Evolutionary conservation across 1,139 yeast species (phyloP), one percentile per base, ranked within the genome.

Genomic region (Geotrichum australiense): DNA sequence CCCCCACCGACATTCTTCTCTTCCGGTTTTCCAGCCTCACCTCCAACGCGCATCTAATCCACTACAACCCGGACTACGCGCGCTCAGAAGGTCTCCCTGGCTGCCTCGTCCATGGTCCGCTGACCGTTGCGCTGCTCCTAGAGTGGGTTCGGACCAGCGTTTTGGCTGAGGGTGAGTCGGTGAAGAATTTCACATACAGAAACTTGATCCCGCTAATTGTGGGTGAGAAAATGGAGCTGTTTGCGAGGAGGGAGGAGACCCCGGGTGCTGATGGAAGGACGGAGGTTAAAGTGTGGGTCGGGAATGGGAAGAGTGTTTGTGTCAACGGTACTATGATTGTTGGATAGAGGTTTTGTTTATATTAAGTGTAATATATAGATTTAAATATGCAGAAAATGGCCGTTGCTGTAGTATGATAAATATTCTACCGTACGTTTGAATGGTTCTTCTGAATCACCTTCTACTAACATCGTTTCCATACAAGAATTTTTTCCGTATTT

Each of bases 11-110:
- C 42, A 53, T 55, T 10, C 50, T 68, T 33, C 59, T 77, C 16
- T 67, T 79, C 53, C 66, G 86, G 47, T 85, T 78, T 61, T 78
- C 91, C 34, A 79, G 82, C 26, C 61, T 89, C 43, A 79, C 93
- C 0, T 77, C 77, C 62, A 91, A 91, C 57, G 69, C 91, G 4
- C 98, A 91, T 59, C 71, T 73, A 45, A 84, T 91, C 33, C 98
- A 91, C 59, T 76, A 76, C 57, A 84, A 84, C 54, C 61, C 62
- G 2, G 53, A 52, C 0, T 84, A 84, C 55, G 69, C 83, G 20
- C 56, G 49, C 4, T 43, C 57, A 0, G 97, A 91, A 54, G 70
- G 74, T 0, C 73, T 85, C 38, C 77, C 80, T 0, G 68, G 68
- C 29, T 57, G 78, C 1, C 64, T 91, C 0, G 80, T 82, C 0